Base-by-base conservation (phyloP, 2,329 filamentous ascomycete species). In the Cladosporium sp. region DNA sequence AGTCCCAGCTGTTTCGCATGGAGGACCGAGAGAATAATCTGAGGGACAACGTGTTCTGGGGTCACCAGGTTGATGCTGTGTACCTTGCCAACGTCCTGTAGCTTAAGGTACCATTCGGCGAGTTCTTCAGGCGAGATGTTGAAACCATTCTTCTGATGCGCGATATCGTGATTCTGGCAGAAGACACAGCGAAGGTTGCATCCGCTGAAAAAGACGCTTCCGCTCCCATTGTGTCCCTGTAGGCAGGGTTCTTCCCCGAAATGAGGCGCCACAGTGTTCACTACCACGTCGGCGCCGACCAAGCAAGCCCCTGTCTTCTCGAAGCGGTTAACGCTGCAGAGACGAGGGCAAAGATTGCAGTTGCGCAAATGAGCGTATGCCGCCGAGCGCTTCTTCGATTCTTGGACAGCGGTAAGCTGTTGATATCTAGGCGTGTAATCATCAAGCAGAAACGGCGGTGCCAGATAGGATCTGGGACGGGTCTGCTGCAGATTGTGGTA, bases 11-110 rank as follows among this genome's bases (percentile, higher is more conserved):
- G 85, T 49, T 83, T 81, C 0, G 90, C 89, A 61, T 88, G 82
- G 22, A 95, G 77, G 65, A 94, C 90, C 14, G 86, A 87, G 34
- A 94, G 76, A 1, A 84, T 89, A 9, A 94, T 88, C 70, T 94
- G 90, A 0, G 90, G 89, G 3, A 92, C 90, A 17, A 95, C 88
- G 71, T 95, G 91, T 70, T 95, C 90, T 0, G 90, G 90, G 0
- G 90, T 95, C 59, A 95, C 83, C 20, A 93, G 83, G 72, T 96
- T 94, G 79, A 95, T 92, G 71, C 94, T 94, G 76, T 95, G 90
- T n/a, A 90, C 88, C 8, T 81, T 76, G n/a, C 89, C 90, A 2
- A 90, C 82, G 28, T 89, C 80, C 70, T 94, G 90, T 43, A 95
- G 76, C 75, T 94, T 94, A 59, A 94, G 67, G 73, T 88, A 92